A percentile compares a stretch with the other conserved stretches of the same genome.
phyloP scores from a whole-genome alignment of 2,329 filamentous ascomycete genomes.

The Parafenestella ontariensis region DNA sequence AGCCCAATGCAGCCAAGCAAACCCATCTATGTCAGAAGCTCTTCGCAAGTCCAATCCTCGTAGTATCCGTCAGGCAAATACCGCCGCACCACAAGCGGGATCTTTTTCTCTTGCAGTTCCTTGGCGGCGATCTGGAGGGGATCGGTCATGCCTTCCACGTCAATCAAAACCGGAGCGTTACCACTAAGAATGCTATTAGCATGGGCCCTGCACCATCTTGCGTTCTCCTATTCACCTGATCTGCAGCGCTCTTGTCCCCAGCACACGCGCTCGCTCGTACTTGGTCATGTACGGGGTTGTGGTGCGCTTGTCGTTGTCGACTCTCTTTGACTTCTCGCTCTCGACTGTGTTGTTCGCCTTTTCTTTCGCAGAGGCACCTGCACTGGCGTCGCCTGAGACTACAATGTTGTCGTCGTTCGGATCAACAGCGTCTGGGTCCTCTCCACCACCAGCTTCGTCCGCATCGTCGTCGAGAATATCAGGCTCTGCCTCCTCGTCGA shows the following conservation, averaged over 20 bases:
- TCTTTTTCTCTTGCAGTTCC: conserved; percentile 98
- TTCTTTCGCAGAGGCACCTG: conserved; percentile 51
- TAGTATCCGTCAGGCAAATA: conserved; percentile 99
- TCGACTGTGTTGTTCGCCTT: conserved; percentile 62
- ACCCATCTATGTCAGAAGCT: conserved; percentile 66
- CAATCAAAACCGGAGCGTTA: conserved; percentile 96
- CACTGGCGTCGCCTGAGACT: conserved; percentile 60
- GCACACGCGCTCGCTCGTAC: conserved; percentile 92
- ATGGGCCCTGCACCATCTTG: neutral
- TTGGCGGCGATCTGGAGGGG: conserved; percentile 97
- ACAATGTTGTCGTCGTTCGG: conserved; percentile 52
- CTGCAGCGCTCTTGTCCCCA: conserved; percentile 92
- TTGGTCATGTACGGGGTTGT: conserved; percentile 99
- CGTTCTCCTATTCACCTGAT: conserved; percentile 68
- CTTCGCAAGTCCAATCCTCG: conserved; percentile 99
- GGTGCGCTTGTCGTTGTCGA: conserved; percentile 83
- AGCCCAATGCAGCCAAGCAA: conserved; percentile 40
- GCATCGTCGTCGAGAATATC: conserved; percentile 71
- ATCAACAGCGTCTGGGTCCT: conserved; percentile 44
- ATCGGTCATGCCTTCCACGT: conserved; percentile 97
- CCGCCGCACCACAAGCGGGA: conserved; percentile 90
- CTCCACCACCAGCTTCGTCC: conserved; percentile 54
- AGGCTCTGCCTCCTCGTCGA: conserved; percentile 67
- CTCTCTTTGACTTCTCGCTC: conserved; percentile 78
- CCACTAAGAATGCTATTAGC: conserved; percentile 65